These are phyloP conservation scores for Typha latifolia DNA, from an alignment of 176 grass and related monocot species.

Conservation along the genomic window DNA sequence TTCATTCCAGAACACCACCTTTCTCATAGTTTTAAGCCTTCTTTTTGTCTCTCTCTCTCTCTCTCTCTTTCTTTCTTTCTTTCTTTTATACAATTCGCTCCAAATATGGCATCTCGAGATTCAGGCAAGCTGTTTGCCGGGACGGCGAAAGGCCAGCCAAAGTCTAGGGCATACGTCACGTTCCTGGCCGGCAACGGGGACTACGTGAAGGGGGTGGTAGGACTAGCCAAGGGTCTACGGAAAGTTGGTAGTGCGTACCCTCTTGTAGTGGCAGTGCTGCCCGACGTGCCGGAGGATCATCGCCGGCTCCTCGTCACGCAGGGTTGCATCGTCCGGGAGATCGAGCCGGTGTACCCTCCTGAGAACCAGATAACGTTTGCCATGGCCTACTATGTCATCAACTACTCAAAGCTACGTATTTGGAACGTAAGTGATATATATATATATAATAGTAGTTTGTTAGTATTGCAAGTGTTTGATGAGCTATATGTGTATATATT, in stretches of 20 bases:
- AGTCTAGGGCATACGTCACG: background rate
- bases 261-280: background rate
- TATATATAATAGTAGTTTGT: background rate
- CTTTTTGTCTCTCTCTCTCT: too few relatives aligned
- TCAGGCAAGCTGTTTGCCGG: background rate
- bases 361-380: background rate
- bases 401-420: conserved; percentile 15
- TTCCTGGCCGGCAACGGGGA: conserved; percentile 5
- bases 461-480: background rate
- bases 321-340: conserved; percentile 11
- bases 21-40: background rate
- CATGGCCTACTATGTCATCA: conserved; percentile 10
- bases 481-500: background rate
- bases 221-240: background rate
- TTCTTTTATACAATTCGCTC: background rate
- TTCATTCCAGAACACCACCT: background rate
- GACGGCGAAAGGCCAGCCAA: background rate
- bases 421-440: conserved; percentile 2
- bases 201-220: conserved; percentile 4
- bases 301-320: background rate
- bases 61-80: too few relatives aligned
- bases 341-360: conserved; percentile 7
- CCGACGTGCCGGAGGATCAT: background rate
- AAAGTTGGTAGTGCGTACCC: background rate
- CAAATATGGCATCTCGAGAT: background rate